Evolutionary conservation across 2,329 filamentous ascomycete species (phyloP).

Genomic region (Monilinia polystroma): DNA sequence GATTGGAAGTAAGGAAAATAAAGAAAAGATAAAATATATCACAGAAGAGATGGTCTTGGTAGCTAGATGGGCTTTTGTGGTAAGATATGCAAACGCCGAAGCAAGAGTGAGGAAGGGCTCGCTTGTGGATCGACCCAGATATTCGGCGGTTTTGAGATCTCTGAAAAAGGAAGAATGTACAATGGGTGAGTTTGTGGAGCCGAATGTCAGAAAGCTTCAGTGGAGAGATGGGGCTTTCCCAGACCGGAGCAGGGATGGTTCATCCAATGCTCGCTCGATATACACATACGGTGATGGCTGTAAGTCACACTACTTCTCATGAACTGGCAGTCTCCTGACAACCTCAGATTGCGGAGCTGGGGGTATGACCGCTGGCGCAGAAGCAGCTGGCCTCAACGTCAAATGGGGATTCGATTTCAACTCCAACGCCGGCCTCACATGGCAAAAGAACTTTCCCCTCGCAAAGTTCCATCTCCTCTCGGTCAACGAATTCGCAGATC

Average conservation of each 20-base stretch:
- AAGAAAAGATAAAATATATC: conserved; percentile 1
- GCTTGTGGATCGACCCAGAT: background rate
- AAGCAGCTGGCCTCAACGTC: conserved; percentile 56
- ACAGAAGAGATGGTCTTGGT: conserved; percentile 21
- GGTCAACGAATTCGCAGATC: conserved; percentile 50
- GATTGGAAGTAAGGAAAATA: background rate
- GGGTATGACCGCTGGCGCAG: conserved; percentile 64
- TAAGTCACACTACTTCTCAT: conserved; percentile 19
- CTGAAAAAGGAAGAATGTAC: conserved; percentile 4
- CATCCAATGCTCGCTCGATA: background rate
- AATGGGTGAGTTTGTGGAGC: background rate
- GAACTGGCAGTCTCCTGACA: background rate
- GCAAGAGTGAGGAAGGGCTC: background rate
- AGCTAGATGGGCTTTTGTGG: conserved; percentile 19
- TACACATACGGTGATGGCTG: conserved; percentile 32
- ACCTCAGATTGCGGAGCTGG: conserved; percentile 62
- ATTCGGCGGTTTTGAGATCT: conserved; percentile 6
- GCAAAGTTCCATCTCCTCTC: conserved; percentile 41
- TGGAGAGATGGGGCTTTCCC: conserved; percentile 27
- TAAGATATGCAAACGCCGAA: conserved; percentile 10
- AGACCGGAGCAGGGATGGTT: conserved; percentile 5
- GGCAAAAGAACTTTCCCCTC: conserved; percentile 27
- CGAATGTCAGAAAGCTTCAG: background rate
- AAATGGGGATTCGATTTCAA: conserved; percentile 62
- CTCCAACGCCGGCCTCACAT: conserved; percentile 25